Base-by-base conservation (phyloP, 257 asterid genomes). In the Ocimum tenuiflorum region DNA sequence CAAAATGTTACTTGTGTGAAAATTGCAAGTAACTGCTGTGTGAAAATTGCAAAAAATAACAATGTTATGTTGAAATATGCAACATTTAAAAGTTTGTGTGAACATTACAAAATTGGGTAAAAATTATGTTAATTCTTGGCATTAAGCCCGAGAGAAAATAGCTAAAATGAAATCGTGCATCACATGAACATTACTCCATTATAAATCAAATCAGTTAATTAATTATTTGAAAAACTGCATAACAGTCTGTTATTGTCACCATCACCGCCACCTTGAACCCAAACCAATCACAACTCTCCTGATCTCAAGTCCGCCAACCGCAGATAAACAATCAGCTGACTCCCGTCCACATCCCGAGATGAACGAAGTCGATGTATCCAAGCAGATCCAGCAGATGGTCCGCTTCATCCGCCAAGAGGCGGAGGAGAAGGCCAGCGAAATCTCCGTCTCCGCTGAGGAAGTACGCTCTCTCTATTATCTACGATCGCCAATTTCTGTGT, bases 361-460 rank as follows among this genome's bases (percentile, higher is more conserved):
- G 97, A 87, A 91, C 78, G 96, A 91, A 81, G 77, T 83, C 56
- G 96, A 91, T 80, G 98, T 89, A 24, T 87, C 96, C 23, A 87
- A 82, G 88, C 94, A 91, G 97, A 91, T 91, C 95, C 95, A 89
- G 79, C 97, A 89, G 88, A 91, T 91, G 98, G 96, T 91, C 76
- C 83, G 92, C 69, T 91, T 91, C 94, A 91, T 91, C 83, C 95
- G 97, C 77, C 96, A 89, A 64, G 97, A 91, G 63, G 96, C 98
- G 49, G 96, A 91, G 69, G 98, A 91, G 85, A 91, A 91, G 77
- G 94, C 98, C 63, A 85, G 89, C 70, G 98, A 91, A 81, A 91
- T 89, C 78, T 85, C 91, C 27, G 96, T 89, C 67, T 91, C 97
- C 39, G 95, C 98, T 19, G 98, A 91, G 80, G 98, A 91, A 78